phyloP scores from a whole-genome alignment of 2,329 filamentous ascomycete species.

The Whalleya microplaca region DNA sequence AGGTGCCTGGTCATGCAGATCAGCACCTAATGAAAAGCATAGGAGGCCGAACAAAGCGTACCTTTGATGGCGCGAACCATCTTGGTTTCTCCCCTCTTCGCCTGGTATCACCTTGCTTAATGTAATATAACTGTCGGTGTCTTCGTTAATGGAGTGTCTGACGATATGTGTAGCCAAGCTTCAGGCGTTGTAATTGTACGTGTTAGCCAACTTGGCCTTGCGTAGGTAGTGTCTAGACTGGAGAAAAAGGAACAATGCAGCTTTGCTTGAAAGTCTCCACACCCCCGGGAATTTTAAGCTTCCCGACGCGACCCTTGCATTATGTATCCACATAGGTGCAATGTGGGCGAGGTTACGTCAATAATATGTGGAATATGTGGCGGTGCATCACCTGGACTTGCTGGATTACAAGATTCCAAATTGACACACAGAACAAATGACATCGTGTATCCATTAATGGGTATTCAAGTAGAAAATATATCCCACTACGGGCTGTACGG shows the following conservation, averaged over 20 bases:
- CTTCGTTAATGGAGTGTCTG: not conserved
- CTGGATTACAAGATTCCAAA: too few relatives aligned
- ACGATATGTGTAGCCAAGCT: not conserved
- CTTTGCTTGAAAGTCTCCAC: too few relatives aligned
- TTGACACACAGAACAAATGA: too few relatives aligned
- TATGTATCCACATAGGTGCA: not conserved
- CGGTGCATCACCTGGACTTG: too few relatives aligned
- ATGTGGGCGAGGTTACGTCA: not conserved
- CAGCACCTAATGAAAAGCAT: not conserved
- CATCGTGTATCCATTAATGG: too few relatives aligned
- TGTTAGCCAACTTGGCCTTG: not conserved
- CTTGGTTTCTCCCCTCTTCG: not conserved
- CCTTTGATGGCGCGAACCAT: conserved; percentile 38
- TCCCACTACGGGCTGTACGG: too few relatives aligned
- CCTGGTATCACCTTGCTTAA: not conserved
- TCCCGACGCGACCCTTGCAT: not conserved
- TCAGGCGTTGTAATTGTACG: not conserved
- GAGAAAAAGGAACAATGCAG: too few relatives aligned
- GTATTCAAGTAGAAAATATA: too few relatives aligned
- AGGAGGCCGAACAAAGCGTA: conserved; percentile 7
- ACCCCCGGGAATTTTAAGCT: too few relatives aligned
- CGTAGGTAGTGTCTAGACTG: not conserved
- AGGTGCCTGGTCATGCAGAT: conserved; percentile 56
- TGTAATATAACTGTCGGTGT: not conserved
- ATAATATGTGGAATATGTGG: not conserved